phyloP scores from a whole-genome alignment of 106 monocot species.

The Allium sativum region DNA sequence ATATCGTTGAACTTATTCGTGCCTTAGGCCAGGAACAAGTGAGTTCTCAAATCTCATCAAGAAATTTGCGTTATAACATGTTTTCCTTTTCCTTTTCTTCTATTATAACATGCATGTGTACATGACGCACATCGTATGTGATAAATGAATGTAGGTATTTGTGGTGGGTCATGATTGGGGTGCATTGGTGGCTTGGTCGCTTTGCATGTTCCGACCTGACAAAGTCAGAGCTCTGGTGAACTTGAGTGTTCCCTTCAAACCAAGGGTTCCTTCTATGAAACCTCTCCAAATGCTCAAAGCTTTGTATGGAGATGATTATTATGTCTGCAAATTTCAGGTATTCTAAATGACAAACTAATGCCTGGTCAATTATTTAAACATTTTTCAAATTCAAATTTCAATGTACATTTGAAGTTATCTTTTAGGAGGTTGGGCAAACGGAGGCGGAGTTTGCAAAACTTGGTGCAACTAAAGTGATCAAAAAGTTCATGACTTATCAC shows the following conservation, averaged over 20 bases:
- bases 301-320: constrained; percentile 26
- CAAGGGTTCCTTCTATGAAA: constrained; percentile 12
- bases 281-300: constrained; percentile 13
- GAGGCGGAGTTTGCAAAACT: constrained; percentile 35
- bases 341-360: not conserved
- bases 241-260: constrained; percentile 25
- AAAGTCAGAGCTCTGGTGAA: constrained; percentile 44
- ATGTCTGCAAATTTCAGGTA: constrained; percentile 4
- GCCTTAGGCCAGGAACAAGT: not conserved
- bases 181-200: constrained; percentile 40
- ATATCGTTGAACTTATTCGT: not conserved
- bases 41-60: no score
- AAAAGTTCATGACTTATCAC: constrained; percentile 35
- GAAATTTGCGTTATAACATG: no score
- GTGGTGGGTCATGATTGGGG: constrained; percentile 79
- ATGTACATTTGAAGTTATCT: not conserved
- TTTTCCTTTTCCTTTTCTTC: no score
- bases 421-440: constrained; percentile 28
- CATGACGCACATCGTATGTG: no score
- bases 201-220: constrained; percentile 52
- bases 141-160: constrained; percentile 27
- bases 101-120: no score
- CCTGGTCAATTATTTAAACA: not conserved
- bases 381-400: not conserved
- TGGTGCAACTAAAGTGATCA: constrained; percentile 20